Conservation (phyloP, 1,139 yeast genomes). For the Yamadazyma oceani region DNA sequence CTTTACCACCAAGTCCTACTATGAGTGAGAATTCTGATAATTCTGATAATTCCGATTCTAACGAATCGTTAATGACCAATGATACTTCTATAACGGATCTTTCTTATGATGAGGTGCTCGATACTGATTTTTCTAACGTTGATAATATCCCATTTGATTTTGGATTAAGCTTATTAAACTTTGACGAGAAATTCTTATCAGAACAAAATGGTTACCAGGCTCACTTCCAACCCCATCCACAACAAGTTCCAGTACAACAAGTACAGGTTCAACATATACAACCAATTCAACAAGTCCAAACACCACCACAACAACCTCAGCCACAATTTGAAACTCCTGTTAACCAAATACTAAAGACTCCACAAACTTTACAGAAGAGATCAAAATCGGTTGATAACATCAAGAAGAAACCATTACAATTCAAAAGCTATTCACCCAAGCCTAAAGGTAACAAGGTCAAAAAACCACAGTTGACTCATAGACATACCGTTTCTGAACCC, state of each 20-base stretch:
- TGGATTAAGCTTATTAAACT: slow-evolving; percentile 13
- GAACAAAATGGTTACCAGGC: slow-evolving; percentile 4
- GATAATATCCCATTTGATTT: slow-evolving; percentile 9
- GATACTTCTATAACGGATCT: slow-evolving; percentile 14
- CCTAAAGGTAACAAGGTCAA: slow-evolving; percentile 18
- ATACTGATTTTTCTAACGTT: slow-evolving; percentile 5
- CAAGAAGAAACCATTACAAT: slow-evolving; percentile 35
- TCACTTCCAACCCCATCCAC: slow-evolving; percentile 6
- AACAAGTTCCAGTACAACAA: slow-evolving; percentile 3
- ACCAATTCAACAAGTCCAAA: slow-evolving; percentile 7
- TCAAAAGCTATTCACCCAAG: slow-evolving; percentile 41
- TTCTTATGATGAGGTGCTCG: slow-evolving; percentile 8
- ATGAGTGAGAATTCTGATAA: slow-evolving; percentile 8
- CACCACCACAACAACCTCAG: slow-evolving; percentile 13
- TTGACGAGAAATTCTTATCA: slow-evolving; percentile 12
- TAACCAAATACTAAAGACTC: slow-evolving; percentile 15
- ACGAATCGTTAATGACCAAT: slow-evolving; percentile 15
- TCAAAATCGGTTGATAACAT: slow-evolving; percentile 27
- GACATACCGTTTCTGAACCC: slow-evolving; percentile 27
- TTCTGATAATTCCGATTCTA: slow-evolving; percentile 12
- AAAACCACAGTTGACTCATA: slow-evolving; percentile 20
- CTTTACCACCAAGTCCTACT: slow-evolving; percentile 15
- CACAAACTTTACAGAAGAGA: slow-evolving; percentile 20
- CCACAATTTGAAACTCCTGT: slow-evolving; percentile 17
- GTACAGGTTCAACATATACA: slow-evolving; percentile 11